These are phyloP conservation scores for barley (Hordeum vulgare) DNA, from an alignment of 176 grass and related monocot species.

Conservation along the genomic window MorexV3_pseudomolecules_assembly NC_058522.1:584711521-584712020, in stretches of 20 bases:
- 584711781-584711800: background rate
- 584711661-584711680: background rate
- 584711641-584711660: background rate
- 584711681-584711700: background rate
- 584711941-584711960: background rate
- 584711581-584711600: conserved; percentile 51
- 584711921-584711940: background rate
- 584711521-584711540: conserved; percentile 96
- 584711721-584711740: background rate
- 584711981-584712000: background rate
- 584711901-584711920: background rate
- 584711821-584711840: background rate
- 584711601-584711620: conserved; percentile 12
- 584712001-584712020: background rate
- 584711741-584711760: background rate
- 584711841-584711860: background rate
- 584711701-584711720: background rate
- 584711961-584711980: background rate
- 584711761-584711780: background rate
- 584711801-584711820: background rate
- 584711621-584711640: background rate
- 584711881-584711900: background rate
- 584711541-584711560: conserved; percentile 92
- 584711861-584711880: background rate
- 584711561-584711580: conserved; percentile 99